Conservation (phyloP, 129 eudicot genomes). For the Rutidosis leptorrhynchoides region DNA sequence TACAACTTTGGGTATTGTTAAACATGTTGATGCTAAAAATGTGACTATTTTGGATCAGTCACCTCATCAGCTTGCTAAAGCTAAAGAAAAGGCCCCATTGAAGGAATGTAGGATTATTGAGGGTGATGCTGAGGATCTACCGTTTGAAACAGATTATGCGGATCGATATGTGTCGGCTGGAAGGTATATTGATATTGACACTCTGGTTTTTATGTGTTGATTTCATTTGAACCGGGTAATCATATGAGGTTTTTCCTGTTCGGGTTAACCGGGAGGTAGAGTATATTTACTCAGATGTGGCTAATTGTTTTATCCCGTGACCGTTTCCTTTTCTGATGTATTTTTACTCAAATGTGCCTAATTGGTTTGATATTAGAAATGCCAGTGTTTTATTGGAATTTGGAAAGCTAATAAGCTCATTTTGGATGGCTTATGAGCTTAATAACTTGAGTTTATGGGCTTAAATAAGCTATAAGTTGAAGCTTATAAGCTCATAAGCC, state of each 20-base stretch:
- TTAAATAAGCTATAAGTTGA: neutral
- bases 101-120: conserved; percentile 80
- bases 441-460: neutral
- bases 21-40: conserved; percentile 76
- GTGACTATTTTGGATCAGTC: conserved; percentile 89
- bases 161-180: conserved; percentile 97
- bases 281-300: too few species aligned
- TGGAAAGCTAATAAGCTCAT: neutral
- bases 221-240: too few species aligned
- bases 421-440: neutral
- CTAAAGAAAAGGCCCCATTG: conserved; percentile 56
- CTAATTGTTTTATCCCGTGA: too few species aligned
- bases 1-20: conserved; percentile 74
- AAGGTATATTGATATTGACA: conserved; percentile 48
- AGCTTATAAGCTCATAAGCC: neutral
- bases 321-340: too few species aligned
- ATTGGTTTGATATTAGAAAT: too few species aligned
- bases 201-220: neutral
- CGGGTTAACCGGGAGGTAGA: too few species aligned
- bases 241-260: too few species aligned
- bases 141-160: conserved; percentile 64
- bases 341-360: too few species aligned
- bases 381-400: neutral
- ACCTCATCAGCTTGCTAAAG: conserved; percentile 89
- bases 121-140: conserved; percentile 87